phyloP scores from a whole-genome alignment of 768 basidiomycete genomes.

The Russula earlei region DNA sequence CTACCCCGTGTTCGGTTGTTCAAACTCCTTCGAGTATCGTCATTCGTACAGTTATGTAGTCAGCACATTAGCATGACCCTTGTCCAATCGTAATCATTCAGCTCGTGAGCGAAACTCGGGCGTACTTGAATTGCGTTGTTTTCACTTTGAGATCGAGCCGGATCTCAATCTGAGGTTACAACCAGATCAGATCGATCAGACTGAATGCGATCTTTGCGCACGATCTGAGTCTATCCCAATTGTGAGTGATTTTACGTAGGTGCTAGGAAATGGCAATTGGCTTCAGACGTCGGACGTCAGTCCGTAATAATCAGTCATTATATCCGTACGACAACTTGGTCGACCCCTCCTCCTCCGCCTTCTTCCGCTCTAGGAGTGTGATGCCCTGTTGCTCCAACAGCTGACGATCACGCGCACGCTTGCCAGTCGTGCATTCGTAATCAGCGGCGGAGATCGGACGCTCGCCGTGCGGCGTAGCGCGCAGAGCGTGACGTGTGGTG shows the following conservation, averaged over 20 bases:
- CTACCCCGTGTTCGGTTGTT: neutral
- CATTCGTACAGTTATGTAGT: constrained; percentile 7
- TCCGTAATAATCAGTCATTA: constrained; percentile 55
- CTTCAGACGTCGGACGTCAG: no score
- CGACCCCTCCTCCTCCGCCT: constrained; percentile 8
- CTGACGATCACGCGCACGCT: constrained; percentile 64
- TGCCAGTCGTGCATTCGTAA: constrained; percentile 55
- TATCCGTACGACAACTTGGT: constrained; percentile 45
- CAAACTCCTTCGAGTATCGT: neutral
- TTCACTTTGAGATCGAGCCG: neutral
- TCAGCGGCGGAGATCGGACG: constrained; percentile 66
- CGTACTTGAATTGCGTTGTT: neutral
- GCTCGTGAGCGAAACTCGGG: neutral
- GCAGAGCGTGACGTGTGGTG: constrained; percentile 63
- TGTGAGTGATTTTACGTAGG: no score
- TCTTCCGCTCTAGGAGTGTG: constrained; percentile 29
- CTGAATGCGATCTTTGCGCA: neutral
- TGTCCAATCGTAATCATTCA: constrained; percentile 3
- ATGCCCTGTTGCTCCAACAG: constrained; percentile 60
- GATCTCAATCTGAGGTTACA: neutral
- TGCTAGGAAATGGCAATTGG: no score
- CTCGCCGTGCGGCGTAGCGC: constrained; percentile 76
- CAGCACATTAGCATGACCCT: neutral
- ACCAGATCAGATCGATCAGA: constrained; percentile 10
- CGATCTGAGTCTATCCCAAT: neutral